Evolutionary conservation across 2,329 filamentous ascomycete species (phyloP).

Genomic region (Drechslerella stenobrocha): DNA sequence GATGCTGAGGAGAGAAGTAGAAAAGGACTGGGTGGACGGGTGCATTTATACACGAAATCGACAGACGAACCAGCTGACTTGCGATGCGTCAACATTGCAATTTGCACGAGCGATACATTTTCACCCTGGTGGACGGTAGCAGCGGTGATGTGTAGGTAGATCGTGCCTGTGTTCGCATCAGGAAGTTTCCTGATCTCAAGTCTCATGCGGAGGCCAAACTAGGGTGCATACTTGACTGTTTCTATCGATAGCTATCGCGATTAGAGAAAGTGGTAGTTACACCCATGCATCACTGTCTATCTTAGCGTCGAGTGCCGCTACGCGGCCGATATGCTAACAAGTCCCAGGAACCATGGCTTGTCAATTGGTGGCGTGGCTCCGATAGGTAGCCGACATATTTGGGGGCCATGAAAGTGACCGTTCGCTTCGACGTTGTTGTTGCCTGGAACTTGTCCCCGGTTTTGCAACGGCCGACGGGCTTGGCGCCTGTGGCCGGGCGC

Average conservation of each 20-base stretch:
- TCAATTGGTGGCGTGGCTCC: too few species aligned
- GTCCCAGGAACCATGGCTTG: slow-evolving; percentile 13
- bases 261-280: slow-evolving; percentile 42
- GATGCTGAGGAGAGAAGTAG: background rate
- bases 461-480: too few species aligned
- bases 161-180: too few species aligned
- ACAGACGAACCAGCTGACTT: background rate
- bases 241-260: slow-evolving; percentile 30
- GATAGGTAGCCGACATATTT: too few species aligned
- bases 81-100: too few species aligned
- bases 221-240: slow-evolving; percentile 16
- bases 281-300: slow-evolving; percentile 18
- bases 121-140: slow-evolving; percentile 5
- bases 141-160: slow-evolving; percentile 1
- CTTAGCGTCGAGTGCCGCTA: slow-evolving; percentile 20
- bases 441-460: too few species aligned
- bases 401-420: slow-evolving; percentile 29
- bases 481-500: slow-evolving; percentile 16
- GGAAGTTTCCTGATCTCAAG: slow-evolving; percentile 29
- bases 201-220: slow-evolving; percentile 25
- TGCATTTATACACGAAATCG: slow-evolving; percentile 40
- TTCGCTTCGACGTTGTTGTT: slow-evolving; percentile 7
- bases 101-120: slow-evolving; percentile 13
- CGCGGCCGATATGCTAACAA: slow-evolving; percentile 1
- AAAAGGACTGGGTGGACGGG: slow-evolving; percentile 10